These are phyloP conservation scores for Globisporangium paddicum DNA, from an alignment of 352 stramenopile species.

Conservation along the genomic window DNA sequence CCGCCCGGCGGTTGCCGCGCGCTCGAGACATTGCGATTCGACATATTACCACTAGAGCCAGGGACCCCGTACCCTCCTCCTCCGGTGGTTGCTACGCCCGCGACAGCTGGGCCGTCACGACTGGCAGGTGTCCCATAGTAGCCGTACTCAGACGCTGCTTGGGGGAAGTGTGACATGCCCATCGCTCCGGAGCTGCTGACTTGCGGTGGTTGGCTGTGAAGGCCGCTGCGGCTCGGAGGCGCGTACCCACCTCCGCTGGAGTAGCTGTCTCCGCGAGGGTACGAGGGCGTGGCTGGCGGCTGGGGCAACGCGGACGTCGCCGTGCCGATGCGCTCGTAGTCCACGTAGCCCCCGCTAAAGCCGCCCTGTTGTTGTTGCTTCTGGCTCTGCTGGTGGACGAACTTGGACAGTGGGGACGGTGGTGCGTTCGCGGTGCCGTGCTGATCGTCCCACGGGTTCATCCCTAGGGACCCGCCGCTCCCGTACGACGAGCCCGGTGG, in stretches of 20 bases:
- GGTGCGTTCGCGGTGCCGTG: constrained; percentile 18
- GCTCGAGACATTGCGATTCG: constrained; percentile 7
- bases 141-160: constrained; percentile 8
- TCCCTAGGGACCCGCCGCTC: not conserved
- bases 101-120: constrained; percentile 7
- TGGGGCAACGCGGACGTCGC: constrained; percentile 2
- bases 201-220: not conserved
- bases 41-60: not conserved
- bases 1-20: constrained; percentile 56
- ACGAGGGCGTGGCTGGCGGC: not conserved
- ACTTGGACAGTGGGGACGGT: constrained; percentile 64
- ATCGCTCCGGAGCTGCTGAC: not conserved
- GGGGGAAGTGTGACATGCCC: constrained; percentile 8
- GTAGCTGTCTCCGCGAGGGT: not conserved
- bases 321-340: constrained; percentile 20
- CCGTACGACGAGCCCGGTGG: constrained; percentile 13
- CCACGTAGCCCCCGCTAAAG: not conserved
- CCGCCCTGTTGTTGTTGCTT: constrained; percentile 1
- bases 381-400: constrained; percentile 56
- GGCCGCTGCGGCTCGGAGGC: constrained; percentile 7
- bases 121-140: constrained; percentile 10
- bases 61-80: not conserved
- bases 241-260: not conserved
- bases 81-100: not conserved
- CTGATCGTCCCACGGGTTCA: constrained; percentile 10